Evolutionary conservation across 305 asterid genomes (phyloP).

Genomic region (Fraxinus paxiana): DNA sequence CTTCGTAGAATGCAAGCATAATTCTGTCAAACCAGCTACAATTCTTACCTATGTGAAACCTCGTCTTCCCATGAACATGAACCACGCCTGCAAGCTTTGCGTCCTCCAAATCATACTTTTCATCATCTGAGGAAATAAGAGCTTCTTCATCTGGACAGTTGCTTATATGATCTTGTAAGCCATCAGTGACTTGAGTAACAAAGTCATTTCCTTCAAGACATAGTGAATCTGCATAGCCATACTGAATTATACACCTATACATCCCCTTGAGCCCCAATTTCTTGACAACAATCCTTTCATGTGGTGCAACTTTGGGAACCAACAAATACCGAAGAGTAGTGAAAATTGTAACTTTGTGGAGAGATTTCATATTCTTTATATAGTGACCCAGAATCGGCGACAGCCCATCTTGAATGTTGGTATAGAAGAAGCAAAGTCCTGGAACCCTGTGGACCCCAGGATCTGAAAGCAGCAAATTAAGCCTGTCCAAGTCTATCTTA

Average conservation of each 20-base stretch:
- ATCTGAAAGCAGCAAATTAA: conserved; percentile 26
- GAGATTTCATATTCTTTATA: conserved; percentile 36
- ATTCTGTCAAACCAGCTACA: conserved; percentile 38
- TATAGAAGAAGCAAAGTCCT: conserved; percentile 43
- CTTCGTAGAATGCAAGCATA: conserved; percentile 44
- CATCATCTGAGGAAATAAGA: conserved; percentile 3
- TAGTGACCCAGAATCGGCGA: conserved; percentile 44
- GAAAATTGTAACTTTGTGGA: conserved; percentile 37
- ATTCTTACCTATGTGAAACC: conserved; percentile 33
- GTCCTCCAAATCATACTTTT: conserved; percentile 25
- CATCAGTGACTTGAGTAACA: conserved; percentile 27
- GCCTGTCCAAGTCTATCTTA: conserved; percentile 30
- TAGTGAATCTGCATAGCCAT: conserved; percentile 41
- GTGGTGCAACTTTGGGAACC: conserved; percentile 36
- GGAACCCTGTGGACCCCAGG: conserved; percentile 42
- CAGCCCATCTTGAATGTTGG: conserved; percentile 43
- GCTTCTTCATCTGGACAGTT: conserved; percentile 9
- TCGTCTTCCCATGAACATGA: conserved; percentile 43
- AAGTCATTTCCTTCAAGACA: conserved; percentile 30
- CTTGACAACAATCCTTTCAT: conserved; percentile 29
- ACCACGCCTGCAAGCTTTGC: conserved; percentile 42
- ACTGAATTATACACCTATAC: conserved; percentile 35
- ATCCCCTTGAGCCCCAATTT: conserved; percentile 33
- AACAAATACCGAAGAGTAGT: conserved; percentile 34
- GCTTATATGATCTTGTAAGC: conserved; percentile 18